Conservation (phyloP, 441 rosid genomes). For the Hura crepitans region DNA sequence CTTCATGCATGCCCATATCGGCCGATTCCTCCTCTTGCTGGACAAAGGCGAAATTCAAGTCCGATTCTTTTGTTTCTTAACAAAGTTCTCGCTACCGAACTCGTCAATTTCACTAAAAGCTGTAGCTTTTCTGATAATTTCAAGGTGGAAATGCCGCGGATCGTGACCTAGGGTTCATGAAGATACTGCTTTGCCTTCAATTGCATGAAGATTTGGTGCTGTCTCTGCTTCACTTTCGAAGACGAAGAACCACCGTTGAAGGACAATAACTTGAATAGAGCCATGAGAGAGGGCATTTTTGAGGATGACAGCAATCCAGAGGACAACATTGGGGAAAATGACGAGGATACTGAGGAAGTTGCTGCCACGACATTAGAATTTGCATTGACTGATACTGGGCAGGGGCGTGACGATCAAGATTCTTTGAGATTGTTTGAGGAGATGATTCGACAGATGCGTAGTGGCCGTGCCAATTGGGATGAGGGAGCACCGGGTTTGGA, state of each 20-base stretch:
- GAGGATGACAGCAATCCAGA: constrained; percentile 30
- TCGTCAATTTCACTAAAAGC: constrained; percentile 17
- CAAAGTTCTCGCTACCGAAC: constrained; percentile 21
- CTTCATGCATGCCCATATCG: constrained; percentile 21
- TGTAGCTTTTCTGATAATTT: constrained; percentile 18
- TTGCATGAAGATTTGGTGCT: constrained; percentile 91
- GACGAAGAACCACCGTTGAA: constrained; percentile 29
- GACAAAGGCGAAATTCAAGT: background rate
- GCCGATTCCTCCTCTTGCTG: constrained; percentile 25
- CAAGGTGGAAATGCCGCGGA: constrained; percentile 38
- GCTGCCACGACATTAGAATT: constrained; percentile 19
- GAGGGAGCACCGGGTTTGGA: constrained; percentile 13
- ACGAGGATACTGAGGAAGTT: constrained; percentile 25
- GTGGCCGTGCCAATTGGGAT: constrained; percentile 30
- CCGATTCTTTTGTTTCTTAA: background rate
- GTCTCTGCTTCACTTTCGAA: constrained; percentile 51
- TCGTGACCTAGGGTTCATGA: constrained; percentile 49
- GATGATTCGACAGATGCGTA: constrained; percentile 34
- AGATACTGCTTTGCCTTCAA: constrained; percentile 21
- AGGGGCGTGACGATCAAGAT: constrained; percentile 20
- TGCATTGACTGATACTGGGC: constrained; percentile 11
- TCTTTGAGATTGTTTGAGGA: constrained; percentile 34
- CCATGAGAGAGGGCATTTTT: constrained; percentile 40
- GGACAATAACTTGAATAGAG: background rate
- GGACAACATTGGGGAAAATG: constrained; percentile 25